phyloP scores from a whole-genome alignment of 2,329 filamentous ascomycete species.

The Basipetospora chlamydospora region DNA sequence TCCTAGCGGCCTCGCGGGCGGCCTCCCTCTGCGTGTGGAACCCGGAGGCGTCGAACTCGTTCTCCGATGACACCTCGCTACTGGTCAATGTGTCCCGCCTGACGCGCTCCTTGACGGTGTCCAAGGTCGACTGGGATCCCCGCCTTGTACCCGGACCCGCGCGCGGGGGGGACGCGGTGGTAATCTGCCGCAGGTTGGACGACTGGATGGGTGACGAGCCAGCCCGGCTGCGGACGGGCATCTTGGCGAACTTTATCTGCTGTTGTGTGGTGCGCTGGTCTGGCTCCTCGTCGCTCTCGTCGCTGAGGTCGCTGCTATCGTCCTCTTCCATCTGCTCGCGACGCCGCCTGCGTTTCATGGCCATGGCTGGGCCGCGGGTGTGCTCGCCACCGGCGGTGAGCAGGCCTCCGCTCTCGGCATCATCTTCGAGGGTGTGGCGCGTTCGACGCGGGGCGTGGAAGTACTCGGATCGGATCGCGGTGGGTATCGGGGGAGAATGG shows the following conservation, averaged over 20 bases:
- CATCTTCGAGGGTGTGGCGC: conserved; percentile 52
- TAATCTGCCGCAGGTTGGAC: conserved; percentile 39
- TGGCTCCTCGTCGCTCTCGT: conserved; percentile 68
- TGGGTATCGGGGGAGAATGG: conserved; percentile 75
- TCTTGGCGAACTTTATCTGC: conserved; percentile 91
- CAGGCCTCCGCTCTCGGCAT: conserved; percentile 59
- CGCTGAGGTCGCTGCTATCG: conserved; percentile 72
- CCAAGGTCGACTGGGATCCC: conserved; percentile 57
- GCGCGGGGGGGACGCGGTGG: conserved; percentile 30
- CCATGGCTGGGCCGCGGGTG: conserved; percentile 30
- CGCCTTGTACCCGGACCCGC: conserved; percentile 31
- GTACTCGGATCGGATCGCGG: conserved; percentile 69
- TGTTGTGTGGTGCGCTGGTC: conserved; percentile 63
- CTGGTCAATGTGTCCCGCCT: conserved; percentile 66
- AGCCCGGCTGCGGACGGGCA: conserved; percentile 74
- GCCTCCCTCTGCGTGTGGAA: conserved; percentile 51
- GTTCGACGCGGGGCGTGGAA: conserved; percentile 56
- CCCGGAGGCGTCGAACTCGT: conserved; percentile 55
- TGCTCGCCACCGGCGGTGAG: conserved; percentile 54
- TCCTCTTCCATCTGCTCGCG: conserved; percentile 70
- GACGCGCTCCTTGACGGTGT: conserved; percentile 53
- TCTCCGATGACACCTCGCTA: conserved; percentile 72
- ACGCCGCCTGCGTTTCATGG: conserved; percentile 22
- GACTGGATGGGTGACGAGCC: conserved; percentile 76
- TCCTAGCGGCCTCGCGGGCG: conserved; percentile 35